phyloP scores from a whole-genome alignment of 345 rosid species.

The Eucalyptus albens region DNA sequence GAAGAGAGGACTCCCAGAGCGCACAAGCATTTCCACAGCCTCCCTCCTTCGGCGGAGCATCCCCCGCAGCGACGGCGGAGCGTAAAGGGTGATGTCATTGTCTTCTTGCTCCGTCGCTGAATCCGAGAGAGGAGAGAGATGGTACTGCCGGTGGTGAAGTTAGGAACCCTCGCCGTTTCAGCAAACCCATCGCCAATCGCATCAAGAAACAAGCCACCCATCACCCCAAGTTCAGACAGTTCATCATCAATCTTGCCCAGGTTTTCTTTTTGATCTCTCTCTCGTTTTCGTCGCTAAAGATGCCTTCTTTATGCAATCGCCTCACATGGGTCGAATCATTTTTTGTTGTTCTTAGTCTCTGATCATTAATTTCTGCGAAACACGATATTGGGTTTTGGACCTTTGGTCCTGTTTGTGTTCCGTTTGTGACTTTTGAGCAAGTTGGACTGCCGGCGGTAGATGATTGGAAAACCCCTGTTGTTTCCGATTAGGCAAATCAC shows the following conservation, averaged over 20 bases:
- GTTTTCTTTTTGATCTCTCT: neutral
- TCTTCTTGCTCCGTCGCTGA: neutral
- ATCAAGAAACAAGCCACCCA: slow-evolving; percentile 65
- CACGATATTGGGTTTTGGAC: neutral
- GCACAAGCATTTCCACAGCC: too few species aligned
- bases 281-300: neutral
- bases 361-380: neutral
- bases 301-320: neutral
- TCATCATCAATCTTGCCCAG: slow-evolving; percentile 79
- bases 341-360: neutral
- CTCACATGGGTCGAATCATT: neutral
- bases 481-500: slow-evolving; percentile 51
- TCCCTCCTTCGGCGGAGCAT: too few species aligned
- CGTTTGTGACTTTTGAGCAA: neutral
- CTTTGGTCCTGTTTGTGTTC: neutral
- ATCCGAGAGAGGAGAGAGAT: slow-evolving; percentile 1
- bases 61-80: too few species aligned
- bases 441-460: neutral
- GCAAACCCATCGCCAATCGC: slow-evolving; percentile 78
- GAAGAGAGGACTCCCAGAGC: too few species aligned
- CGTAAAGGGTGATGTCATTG: neutral
- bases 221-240: slow-evolving; percentile 58
- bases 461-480: neutral
- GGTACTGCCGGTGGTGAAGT: slow-evolving; percentile 52
- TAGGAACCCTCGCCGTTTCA: slow-evolving; percentile 60